Evolutionary conservation across 2,329 filamentous ascomycete genomes (phyloP), one percentile per base, ranked within the genome.

Genomic region (Monosporascus sp.): DNA sequence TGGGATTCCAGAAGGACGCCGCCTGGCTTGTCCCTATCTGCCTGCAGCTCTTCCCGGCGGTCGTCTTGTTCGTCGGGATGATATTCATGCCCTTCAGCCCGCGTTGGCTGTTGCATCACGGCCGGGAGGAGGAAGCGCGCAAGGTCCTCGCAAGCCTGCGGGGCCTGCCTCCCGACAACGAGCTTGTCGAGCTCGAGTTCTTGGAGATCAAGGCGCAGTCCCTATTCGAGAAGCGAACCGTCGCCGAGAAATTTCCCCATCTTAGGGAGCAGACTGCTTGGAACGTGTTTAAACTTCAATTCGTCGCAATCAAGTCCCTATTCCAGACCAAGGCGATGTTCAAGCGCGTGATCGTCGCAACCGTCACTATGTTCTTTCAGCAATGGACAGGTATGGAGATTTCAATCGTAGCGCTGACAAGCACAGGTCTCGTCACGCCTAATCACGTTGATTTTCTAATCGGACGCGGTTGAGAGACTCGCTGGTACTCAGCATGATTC

Each of bases 181-280:
- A 89, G 53, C 77, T 89, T 0, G 80, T 92, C 38, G 80, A 87
- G 58, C 76, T 91, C 1, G 89, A 93, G 63, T 91, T 87, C 64
- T 79, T 91, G n/a, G 89, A 93, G 66, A 92, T 93, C 71, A 89
- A 89, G 68, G 87, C 88, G 0, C 86, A 91, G 67, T 86, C 84
- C 0, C 68, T 88, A 19, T 94, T 93, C 60, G 88, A 93, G 70
- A 89, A 91, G 71, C 80, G 84, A 37, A 83, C 82, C 1, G 76
- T 86, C 9, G 79, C 81, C 0, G 84, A 87, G 57, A 76, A 85
- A 24, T 91, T 88, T 67, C 88, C 88, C 0, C 74, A 86, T 37
- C 72, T 88, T 16, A 73, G 77, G 2, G 77, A 85, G 54, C 76
- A 77, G 49, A 87, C 82, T 0, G 70, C 74, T 1, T 80, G 77